These are phyloP conservation scores for Ramularia endophylla DNA, from an alignment of 2,329 filamentous ascomycete species.

Conservation along the genomic window DNA sequence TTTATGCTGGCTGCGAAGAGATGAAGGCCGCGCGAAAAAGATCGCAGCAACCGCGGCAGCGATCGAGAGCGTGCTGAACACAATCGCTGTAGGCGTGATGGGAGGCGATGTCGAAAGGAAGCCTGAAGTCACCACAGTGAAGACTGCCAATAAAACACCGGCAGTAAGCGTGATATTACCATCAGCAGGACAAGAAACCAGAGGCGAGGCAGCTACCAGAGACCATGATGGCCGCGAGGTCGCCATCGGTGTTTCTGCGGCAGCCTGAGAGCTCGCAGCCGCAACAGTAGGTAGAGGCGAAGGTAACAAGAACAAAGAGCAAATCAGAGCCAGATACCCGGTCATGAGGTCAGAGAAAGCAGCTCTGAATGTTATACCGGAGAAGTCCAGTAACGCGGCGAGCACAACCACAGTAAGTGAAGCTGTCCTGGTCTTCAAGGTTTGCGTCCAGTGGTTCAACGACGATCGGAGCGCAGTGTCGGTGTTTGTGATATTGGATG, in stretches of 20 bases:
- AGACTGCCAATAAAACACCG: conserved; percentile 33
- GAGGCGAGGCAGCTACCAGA: conserved; percentile 20
- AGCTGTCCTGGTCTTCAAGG: conserved; percentile 31
- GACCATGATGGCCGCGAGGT: conserved; percentile 15
- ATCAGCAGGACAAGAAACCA: conserved; percentile 36
- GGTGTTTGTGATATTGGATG: conserved; percentile 38
- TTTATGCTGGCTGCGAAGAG: conserved; percentile 34
- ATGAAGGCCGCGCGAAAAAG: conserved; percentile 37
- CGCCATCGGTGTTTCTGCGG: conserved; percentile 7
- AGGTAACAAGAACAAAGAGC: conserved; percentile 41
- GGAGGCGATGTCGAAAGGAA: conserved; percentile 30
- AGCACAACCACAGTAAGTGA: conserved; percentile 34
- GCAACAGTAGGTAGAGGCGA: conserved; percentile 39
- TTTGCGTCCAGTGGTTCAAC: conserved; percentile 27
- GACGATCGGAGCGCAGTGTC: conserved; percentile 14
- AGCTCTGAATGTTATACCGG: conserved; percentile 26
- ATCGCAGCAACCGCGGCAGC: conserved; percentile 39
- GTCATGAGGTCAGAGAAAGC: conserved; percentile 30
- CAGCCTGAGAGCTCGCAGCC: conserved; percentile 2
- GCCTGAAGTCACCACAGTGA: conserved; percentile 33
- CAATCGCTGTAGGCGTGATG: conserved; percentile 30
- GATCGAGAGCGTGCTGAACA: conserved; percentile 37
- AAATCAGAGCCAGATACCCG: conserved; percentile 43
- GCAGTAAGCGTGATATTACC: conserved; percentile 38
- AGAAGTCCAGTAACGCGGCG: conserved; percentile 30